phyloP scores from a whole-genome alignment of 495 filamentous ascomycete genomes.

The Stereocaulon alpinum region DNA sequence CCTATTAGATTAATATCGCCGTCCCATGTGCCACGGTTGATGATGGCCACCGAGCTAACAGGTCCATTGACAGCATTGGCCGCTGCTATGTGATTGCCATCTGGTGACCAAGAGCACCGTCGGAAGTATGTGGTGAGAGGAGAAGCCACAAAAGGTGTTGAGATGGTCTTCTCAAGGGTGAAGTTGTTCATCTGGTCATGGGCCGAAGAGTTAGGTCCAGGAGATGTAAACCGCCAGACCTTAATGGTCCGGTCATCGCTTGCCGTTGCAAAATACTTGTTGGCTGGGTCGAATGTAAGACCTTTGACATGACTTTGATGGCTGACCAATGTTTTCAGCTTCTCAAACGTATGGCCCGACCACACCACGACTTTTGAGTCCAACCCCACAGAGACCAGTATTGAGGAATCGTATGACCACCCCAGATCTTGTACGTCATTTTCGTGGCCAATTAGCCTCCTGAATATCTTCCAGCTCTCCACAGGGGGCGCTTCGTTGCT shows the following conservation, averaged over 20 bases:
- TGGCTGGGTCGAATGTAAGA: slow-evolving; percentile 95
- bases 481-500: slow-evolving; percentile 85
- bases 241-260: slow-evolving; percentile 96
- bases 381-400: slow-evolving; percentile 89
- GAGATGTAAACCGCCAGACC: slow-evolving; percentile 88
- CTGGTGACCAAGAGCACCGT: slow-evolving; percentile 91
- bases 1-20: slow-evolving; percentile 95
- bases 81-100: slow-evolving; percentile 93
- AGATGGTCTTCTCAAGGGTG: slow-evolving; percentile 76
- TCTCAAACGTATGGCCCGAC: slow-evolving; percentile 96
- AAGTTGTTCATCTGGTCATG: slow-evolving; percentile 96
- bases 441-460: slow-evolving; percentile 88
- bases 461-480: slow-evolving; percentile 93
- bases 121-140: slow-evolving; percentile 96
- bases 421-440: slow-evolving; percentile 98
- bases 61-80: slow-evolving; percentile 95
- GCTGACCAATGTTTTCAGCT: slow-evolving; percentile 79
- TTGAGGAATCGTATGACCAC: slow-evolving; percentile 93
- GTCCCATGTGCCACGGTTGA: slow-evolving; percentile 86
- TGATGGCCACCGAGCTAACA: slow-evolving; percentile 92
- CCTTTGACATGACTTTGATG: slow-evolving; percentile 98
- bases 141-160: slow-evolving; percentile 70
- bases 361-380: slow-evolving; percentile 98
- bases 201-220: slow-evolving; percentile 79
- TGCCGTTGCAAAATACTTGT: slow-evolving; percentile 97